phyloP scores from a whole-genome alignment of 441 rosid species.

The Brassica balearica region DNA sequence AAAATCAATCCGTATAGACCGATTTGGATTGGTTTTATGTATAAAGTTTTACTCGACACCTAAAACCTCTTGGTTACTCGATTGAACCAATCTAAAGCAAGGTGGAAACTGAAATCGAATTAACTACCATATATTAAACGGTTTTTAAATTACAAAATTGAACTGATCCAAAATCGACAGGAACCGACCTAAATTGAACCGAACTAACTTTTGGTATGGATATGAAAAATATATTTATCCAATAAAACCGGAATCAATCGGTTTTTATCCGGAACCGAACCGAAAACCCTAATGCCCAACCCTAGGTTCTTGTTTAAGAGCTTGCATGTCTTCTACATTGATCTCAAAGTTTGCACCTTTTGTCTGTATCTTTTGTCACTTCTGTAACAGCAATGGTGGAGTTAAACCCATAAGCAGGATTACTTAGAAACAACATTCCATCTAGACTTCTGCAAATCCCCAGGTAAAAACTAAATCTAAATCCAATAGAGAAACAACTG shows the following conservation, averaged over 20 bases:
- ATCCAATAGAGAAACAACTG: slow-evolving; percentile 4
- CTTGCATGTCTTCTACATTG: slow-evolving; percentile 42
- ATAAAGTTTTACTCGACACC: not conserved
- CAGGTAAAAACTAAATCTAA: slow-evolving; percentile 32
- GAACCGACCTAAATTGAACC: not conserved
- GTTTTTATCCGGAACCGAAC: not conserved
- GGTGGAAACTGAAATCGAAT: not conserved
- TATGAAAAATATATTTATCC: not conserved
- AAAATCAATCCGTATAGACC: not conserved
- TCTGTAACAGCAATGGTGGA: slow-evolving; percentile 41
- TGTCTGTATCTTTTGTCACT: slow-evolving; percentile 25
- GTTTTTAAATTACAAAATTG: too few species aligned
- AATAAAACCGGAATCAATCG: not conserved
- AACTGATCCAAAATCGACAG: not conserved
- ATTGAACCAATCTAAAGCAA: not conserved
- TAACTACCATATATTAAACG: not conserved
- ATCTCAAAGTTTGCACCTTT: slow-evolving; percentile 26
- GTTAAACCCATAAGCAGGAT: slow-evolving; percentile 22
- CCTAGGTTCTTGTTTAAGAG: slow-evolving; percentile 11
- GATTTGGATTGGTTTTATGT: not conserved
- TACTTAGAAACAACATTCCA: not conserved
- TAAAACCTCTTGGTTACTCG: not conserved
- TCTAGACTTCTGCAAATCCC: slow-evolving; percentile 26
- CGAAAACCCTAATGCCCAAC: not conserved
- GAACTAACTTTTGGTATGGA: not conserved